Percentiles rank a stretch among this genome's conserved stretches.
Conservation (phyloP, 305 asterid genomes). For the Solanum hybrid region DNA sequence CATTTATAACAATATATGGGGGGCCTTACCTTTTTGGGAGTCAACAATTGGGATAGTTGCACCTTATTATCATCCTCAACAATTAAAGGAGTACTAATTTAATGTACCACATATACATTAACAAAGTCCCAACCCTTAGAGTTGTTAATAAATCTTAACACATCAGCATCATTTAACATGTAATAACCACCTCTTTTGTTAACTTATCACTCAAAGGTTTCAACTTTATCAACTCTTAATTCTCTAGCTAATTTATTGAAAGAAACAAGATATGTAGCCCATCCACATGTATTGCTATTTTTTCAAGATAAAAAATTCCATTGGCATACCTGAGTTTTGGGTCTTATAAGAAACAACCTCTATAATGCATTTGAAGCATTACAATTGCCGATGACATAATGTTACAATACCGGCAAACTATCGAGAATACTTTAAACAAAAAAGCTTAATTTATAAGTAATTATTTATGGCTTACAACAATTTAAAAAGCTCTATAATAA, state of each 20-base stretch:
- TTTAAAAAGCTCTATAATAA: background rate
- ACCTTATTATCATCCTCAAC: background rate
- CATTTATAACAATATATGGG: background rate
- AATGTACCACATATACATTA: background rate
- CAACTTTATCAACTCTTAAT: background rate
- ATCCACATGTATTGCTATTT: background rate
- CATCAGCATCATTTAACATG: background rate
- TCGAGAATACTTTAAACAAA: background rate
- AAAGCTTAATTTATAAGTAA: background rate
- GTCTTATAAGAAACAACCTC: background rate
- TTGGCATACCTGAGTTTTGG: background rate
- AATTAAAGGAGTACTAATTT: background rate
- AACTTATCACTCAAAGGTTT: background rate
- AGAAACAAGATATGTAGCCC: background rate
- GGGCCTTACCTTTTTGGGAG: too few relatives aligned
- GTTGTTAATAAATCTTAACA: background rate
- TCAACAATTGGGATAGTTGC: background rate
- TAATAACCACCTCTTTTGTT: background rate
- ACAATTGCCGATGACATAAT: background rate
- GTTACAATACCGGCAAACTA: background rate
- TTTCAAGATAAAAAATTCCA: background rate
- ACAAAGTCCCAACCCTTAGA: background rate
- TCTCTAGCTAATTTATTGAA: background rate
- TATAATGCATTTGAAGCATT: background rate
- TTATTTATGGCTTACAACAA: background rate